These are phyloP conservation scores for Entomortierella lignicola DNA, from an alignment of 192 early-diverging fungal genomes.

Conservation along the genomic window DNA sequence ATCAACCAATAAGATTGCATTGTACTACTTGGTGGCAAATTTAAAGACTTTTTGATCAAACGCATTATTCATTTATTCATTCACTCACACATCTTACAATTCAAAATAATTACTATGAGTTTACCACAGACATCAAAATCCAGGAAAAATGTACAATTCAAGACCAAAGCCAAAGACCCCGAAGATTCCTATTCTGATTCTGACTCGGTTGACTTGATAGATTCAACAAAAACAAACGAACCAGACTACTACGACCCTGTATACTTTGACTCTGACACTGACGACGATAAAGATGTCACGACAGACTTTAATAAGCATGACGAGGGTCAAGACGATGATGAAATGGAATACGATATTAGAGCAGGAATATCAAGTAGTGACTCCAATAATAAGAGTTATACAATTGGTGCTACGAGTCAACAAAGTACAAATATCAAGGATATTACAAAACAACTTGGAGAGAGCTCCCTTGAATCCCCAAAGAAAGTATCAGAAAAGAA, in stretches of 20 bases:
- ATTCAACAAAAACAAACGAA: slow-evolving; percentile 15
- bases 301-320: not conserved
- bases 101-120: not conserved
- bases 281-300: slow-evolving; percentile 28
- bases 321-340: slow-evolving; percentile 27
- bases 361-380: slow-evolving; percentile 12
- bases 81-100: no score
- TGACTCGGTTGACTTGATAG: not conserved
- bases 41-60: not conserved
- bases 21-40: slow-evolving; percentile 5
- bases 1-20: not conserved
- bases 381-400: no score
- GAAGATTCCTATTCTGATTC: slow-evolving; percentile 20
- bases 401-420: no score
- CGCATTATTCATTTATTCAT: not conserved
- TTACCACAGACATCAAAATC: not conserved
- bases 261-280: slow-evolving; percentile 64
- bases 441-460: slow-evolving; percentile 15
- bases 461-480: not conserved
- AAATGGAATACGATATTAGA: slow-evolving; percentile 23
- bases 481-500: slow-evolving; percentile 18
- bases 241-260: slow-evolving; percentile 61
- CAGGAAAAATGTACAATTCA: slow-evolving; percentile 10
- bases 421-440: not conserved
- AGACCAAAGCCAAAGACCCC: not conserved